Conservation (phyloP, 345 rosid species). For the Eucalyptus leucophloia region DNA sequence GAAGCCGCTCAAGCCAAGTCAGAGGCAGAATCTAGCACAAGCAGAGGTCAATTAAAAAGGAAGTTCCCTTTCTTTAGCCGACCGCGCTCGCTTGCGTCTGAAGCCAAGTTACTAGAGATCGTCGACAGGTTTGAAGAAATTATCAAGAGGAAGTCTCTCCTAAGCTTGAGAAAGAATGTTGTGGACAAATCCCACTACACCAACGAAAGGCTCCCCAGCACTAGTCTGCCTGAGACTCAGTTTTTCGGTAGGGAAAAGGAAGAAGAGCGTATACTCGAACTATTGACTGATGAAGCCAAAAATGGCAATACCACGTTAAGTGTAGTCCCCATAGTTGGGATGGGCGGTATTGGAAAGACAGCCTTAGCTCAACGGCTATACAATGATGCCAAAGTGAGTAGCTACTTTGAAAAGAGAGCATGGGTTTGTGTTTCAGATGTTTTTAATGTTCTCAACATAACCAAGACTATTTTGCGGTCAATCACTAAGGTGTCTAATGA, state of each 20-base stretch:
- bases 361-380: neutral
- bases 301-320: too few relatives aligned
- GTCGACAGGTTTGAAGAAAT: fast-evolving
- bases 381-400: neutral
- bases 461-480: neutral
- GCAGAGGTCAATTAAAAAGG: neutral
- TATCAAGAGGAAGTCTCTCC: fast-evolving
- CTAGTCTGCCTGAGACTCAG: fast-evolving
- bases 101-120: fast-evolving
- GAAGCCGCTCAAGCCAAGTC: neutral
- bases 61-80: neutral
- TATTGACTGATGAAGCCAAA: too few relatives aligned
- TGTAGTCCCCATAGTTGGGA: neutral
- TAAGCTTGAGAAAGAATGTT: neutral
- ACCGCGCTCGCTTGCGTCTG: fast-evolving
- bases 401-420: neutral
- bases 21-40: neutral
- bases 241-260: too few relatives aligned
- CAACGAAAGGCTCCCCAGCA: too few relatives aligned
- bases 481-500: neutral
- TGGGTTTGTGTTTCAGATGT: neutral
- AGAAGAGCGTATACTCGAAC: too few relatives aligned
- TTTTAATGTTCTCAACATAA: neutral
- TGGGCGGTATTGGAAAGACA: neutral
- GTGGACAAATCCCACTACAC: fast-evolving